These are phyloP conservation scores for Zasmidium citrigriseum DNA, from an alignment of 2,329 filamentous ascomycete genomes.

Conservation along the genomic window DNA sequence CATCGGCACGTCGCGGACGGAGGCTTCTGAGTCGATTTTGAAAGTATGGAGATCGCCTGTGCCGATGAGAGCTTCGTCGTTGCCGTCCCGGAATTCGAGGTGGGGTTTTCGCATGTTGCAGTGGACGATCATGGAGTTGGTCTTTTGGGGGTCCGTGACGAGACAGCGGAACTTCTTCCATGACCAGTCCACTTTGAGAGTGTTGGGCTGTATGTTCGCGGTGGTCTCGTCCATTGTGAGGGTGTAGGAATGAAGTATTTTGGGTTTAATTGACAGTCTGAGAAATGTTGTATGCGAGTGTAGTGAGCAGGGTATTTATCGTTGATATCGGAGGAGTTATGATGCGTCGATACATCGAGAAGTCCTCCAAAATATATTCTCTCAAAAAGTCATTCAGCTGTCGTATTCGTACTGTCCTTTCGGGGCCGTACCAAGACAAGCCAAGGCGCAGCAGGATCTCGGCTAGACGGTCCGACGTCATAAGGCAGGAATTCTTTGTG, in stretches of 20 bases:
- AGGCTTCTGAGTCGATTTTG: slow-evolving; percentile 10
- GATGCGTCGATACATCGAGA: background rate
- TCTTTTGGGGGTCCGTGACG: slow-evolving; percentile 2
- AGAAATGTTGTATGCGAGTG: background rate
- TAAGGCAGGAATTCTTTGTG: background rate
- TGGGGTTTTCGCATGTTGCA: slow-evolving; percentile 8
- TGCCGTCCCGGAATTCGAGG: slow-evolving; percentile 8
- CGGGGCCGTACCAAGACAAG: background rate
- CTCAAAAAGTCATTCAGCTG: background rate
- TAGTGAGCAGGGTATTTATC: background rate
- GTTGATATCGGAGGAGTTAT: background rate
- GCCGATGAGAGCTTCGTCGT: slow-evolving; percentile 1
- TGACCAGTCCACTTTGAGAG: slow-evolving; percentile 12
- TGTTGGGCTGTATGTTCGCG: background rate
- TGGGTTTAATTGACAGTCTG: background rate
- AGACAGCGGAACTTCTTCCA: slow-evolving; percentile 12
- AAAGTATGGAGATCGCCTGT: slow-evolving; percentile 9
- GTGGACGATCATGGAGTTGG: slow-evolving; percentile 2
- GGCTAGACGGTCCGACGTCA: background rate
- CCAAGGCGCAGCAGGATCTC: background rate
- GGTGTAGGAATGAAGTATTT: too few species aligned
- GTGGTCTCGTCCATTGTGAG: background rate
- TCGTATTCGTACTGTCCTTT: background rate
- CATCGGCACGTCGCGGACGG: background rate
- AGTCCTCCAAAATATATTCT: background rate